These are phyloP conservation scores for Strigomonas galati DNA, from an alignment of 208 protist species.

Conservation along the genomic window DNA sequence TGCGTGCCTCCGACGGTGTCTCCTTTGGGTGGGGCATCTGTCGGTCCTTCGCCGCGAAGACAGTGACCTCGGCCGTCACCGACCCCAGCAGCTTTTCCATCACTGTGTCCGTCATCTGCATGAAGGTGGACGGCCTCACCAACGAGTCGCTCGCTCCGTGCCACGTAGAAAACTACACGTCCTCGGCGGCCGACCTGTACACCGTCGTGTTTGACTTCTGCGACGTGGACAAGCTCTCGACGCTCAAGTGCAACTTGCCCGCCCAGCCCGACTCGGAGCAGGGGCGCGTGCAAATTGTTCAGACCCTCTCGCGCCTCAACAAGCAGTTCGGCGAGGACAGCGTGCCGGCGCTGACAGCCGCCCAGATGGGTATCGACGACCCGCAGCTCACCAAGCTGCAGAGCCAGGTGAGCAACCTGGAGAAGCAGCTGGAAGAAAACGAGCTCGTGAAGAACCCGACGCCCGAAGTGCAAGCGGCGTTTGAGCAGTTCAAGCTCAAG, in stretches of 20 bases:
- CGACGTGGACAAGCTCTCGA: conserved; percentile 68
- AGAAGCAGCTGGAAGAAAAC: conserved; percentile 77
- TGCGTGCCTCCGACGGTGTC: conserved; percentile 53
- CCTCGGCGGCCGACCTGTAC: conserved; percentile 79
- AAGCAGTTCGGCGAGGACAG: conserved; percentile 56
- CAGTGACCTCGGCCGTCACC: conserved; percentile 34
- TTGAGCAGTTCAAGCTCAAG: conserved; percentile 72
- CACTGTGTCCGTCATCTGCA: conserved; percentile 80
- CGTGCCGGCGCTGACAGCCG: conserved; percentile 92
- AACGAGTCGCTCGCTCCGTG: conserved; percentile 51
- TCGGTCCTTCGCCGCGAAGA: conserved; percentile 66
- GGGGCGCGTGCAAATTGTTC: conserved; percentile 69
- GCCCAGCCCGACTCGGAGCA: conserved; percentile 68
- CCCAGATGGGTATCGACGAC: conserved; percentile 96
- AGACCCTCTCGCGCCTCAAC: conserved; percentile 77
- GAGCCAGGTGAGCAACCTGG: conserved; percentile 81
- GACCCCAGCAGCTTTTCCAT: conserved; percentile 70
- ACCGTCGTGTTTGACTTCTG: conserved; percentile 82
- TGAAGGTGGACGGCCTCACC: conserved; percentile 49
- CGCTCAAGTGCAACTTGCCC: conserved; percentile 79
- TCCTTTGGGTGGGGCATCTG: conserved; percentile 89
- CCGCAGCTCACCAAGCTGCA: conserved; percentile 65
- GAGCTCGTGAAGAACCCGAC: conserved; percentile 60
- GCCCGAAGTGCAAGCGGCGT: conserved; percentile 47
- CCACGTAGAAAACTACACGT: conserved; percentile 80